Base-by-base conservation (phyloP, 148 eudicot species). In the Rhododendron ferrugineum region DNA sequence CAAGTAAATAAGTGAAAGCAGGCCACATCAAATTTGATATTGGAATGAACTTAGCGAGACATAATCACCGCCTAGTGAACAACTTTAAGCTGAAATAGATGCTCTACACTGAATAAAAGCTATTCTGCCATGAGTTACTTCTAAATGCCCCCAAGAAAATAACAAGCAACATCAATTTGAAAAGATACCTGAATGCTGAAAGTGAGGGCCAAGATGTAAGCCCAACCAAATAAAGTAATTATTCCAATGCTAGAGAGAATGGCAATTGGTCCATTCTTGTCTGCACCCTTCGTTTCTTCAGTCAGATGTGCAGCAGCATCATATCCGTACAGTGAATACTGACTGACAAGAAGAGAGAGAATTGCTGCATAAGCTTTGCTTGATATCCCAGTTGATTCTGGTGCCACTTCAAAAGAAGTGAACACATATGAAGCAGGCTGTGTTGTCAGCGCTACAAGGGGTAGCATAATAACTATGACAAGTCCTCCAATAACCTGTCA, bases 301-400 rank as follows among this genome's bases (percentile, higher is more conserved):
- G 94, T 91, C 54, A 92, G 92, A 89, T 92, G 94, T n/a, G 93
- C 94, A 23, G 94, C 94, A 28, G 92, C 94, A 87, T 92, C 94
- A 30, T 92, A 92, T 81, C 94, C 94, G 47, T 90, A 92, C 15
- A 92, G 80, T 10, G 93, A 91, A 87, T 92, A 92, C 86, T 92
- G 94, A 85, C 94, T 92, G 62, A 92, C 93, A 30, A 92, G 92
- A 2, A 92, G 88, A 60, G 94, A 87, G n/a, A 92, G 52, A 81
- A 92, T 42, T 15, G 86, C 92, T 79, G 92, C 94, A 44, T 92
- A 92, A 20, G 79, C 88, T 78, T 60, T 7, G 73, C 78, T 83
- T 54, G 94, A 84, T 83, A 92, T 89, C 64, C 93, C 91, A 11
- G 94, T 92, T 46, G 88, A 46, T 42, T 64, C 80, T 1, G 90